phyloP scores from a whole-genome alignment of 129 eudicot species.

The Flaveria trinervia region DNA sequence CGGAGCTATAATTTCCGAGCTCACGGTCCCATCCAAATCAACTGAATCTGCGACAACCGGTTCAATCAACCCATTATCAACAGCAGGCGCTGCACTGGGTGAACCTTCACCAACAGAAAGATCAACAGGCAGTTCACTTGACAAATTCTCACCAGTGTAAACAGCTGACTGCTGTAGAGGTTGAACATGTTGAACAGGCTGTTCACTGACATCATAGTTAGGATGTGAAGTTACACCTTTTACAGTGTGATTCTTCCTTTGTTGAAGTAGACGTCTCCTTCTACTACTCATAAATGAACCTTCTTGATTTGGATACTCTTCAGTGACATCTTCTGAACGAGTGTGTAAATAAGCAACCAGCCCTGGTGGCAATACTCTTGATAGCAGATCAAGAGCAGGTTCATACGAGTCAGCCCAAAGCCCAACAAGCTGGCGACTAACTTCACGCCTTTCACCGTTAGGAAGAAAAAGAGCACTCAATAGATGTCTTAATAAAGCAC shows the following conservation, averaged over 20 bases:
- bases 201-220: constrained; percentile 15
- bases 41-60: constrained; percentile 41
- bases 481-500: constrained; percentile 90
- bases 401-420: constrained; percentile 99
- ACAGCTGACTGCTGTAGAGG: constrained; percentile 39
- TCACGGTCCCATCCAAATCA: constrained; percentile 53
- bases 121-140: constrained; percentile 44
- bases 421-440: constrained; percentile 96
- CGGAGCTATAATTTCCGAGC: constrained; percentile 69
- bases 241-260: constrained; percentile 58
- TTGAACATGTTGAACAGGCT: constrained; percentile 34
- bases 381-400: constrained; percentile 87
- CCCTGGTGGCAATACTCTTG: constrained; percentile 97
- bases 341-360: constrained; percentile 97
- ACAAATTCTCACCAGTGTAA: constrained; percentile 52
- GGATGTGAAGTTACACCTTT: constrained; percentile 54
- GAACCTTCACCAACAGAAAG: constrained; percentile 42
- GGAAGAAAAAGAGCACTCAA: constrained; percentile 81
- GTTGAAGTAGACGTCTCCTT: constrained; percentile 83
- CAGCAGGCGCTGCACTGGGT: constrained; percentile 39
- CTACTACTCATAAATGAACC: constrained; percentile 66
- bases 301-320: constrained; percentile 62
- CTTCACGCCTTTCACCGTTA: constrained; percentile 84
- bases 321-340: constrained; percentile 53
- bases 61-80: constrained; percentile 42